Conservation (phyloP, 2,329 filamentous ascomycete species). For the Botrytis byssoidea region DNA sequence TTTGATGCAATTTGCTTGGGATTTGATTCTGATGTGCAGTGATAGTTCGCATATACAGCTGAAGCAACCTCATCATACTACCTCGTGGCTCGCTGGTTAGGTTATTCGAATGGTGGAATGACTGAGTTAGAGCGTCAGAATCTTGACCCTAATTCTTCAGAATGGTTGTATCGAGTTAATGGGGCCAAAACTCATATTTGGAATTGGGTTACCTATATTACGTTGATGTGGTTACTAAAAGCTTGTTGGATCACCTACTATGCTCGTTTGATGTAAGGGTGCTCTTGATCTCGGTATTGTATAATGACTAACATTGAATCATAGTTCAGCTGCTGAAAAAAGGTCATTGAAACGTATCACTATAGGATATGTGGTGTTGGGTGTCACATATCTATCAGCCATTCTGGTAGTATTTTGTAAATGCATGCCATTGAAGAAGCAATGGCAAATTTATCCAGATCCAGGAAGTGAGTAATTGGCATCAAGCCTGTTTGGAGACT, state of each 20-base stretch:
- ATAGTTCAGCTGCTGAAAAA: neutral
- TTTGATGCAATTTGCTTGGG: neutral
- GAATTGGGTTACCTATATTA: constrained; percentile 16
- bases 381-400: constrained; percentile 6
- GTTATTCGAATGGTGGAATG: constrained; percentile 15
- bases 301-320: neutral
- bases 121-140: neutral
- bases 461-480: constrained; percentile 9
- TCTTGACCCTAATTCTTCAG: constrained; percentile 11
- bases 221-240: constrained; percentile 13
- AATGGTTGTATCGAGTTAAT: constrained; percentile 16
- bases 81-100: constrained; percentile 2
- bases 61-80: constrained; percentile 2
- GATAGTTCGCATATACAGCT: constrained; percentile 15
- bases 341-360: constrained; percentile 8
- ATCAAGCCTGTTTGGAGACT: neutral
- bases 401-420: constrained; percentile 12
- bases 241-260: constrained; percentile 13
- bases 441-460: constrained; percentile 20
- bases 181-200: constrained; percentile 11
- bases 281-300: neutral
- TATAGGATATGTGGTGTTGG: constrained; percentile 9
- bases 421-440: constrained; percentile 16
- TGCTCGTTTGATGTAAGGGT: constrained; percentile 6
- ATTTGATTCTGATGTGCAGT: neutral